A percentile compares a stretch with the other conserved stretches of the same genome.
phyloP scores from a whole-genome alignment of 441 rosid genomes.

The Pelargonium myrrhifolium region DNA sequence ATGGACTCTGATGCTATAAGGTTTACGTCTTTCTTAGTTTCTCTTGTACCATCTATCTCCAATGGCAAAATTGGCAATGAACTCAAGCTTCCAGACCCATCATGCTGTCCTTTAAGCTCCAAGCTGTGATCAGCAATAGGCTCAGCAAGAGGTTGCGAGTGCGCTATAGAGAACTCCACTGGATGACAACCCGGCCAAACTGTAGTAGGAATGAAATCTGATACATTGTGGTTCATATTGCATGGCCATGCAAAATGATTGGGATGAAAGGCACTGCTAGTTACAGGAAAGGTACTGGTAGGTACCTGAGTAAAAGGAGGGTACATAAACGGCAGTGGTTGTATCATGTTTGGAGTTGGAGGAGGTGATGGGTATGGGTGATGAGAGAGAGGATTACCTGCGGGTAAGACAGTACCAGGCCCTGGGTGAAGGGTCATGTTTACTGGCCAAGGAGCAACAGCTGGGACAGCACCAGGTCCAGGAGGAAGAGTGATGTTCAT shows the following conservation, averaged over 20 bases:
- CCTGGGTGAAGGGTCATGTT: constrained; percentile 83
- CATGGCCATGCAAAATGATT: constrained; percentile 90
- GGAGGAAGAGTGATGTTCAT: constrained; percentile 57
- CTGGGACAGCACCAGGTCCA: constrained; percentile 49
- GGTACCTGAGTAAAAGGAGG: constrained; percentile 75
- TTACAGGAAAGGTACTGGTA: constrained; percentile 68
- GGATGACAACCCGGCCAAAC: constrained; percentile 75
- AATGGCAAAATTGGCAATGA: constrained; percentile 43
- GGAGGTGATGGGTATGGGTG: constrained; percentile 84
- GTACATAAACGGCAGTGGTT: constrained; percentile 73
- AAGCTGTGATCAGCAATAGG: constrained; percentile 45
- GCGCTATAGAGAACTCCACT: constrained; percentile 55
- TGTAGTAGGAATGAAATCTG: constrained; percentile 65
- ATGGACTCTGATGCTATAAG: constrained; percentile 30
- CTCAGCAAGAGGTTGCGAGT: constrained; percentile 48
- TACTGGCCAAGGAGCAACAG: constrained; percentile 71
- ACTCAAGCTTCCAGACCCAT: constrained; percentile 27
- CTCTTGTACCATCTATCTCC: constrained; percentile 44
- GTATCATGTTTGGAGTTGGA: constrained; percentile 84
- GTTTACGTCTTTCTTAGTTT: constrained; percentile 36
- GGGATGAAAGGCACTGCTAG: constrained; percentile 69
- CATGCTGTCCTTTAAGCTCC: constrained; percentile 35
- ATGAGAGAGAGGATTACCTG: constrained; percentile 48
- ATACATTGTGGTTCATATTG: constrained; percentile 45
- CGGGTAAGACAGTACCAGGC: constrained; percentile 40